phyloP scores from a whole-genome alignment of 2,329 filamentous ascomycete species.

The Nigrospora sphaerica region DNA sequence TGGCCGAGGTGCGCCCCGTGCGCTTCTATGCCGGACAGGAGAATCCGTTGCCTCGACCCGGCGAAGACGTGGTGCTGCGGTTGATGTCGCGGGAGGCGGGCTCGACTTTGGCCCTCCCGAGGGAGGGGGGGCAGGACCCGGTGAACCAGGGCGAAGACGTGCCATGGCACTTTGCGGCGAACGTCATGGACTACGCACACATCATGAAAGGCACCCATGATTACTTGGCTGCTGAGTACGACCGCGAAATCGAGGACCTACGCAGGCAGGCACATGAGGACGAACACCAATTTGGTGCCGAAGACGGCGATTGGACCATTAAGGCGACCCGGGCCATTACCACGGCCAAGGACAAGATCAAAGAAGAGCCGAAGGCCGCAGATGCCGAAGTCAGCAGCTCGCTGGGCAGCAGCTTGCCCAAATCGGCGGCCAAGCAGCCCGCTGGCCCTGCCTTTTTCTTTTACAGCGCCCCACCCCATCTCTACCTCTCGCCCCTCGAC shows the following conservation, averaged over 20 bases:
- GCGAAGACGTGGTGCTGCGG: constrained; percentile 82
- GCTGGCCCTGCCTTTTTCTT: constrained; percentile 64
- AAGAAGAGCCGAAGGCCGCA: constrained; percentile 13
- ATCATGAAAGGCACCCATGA: constrained; percentile 90
- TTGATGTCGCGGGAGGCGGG: constrained; percentile 74
- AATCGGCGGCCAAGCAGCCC: constrained; percentile 15
- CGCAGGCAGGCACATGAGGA: constrained; percentile 77
- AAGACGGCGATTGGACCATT: constrained; percentile 87
- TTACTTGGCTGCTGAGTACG: constrained; percentile 78
- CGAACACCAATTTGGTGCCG: constrained; percentile 76
- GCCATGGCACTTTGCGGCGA: constrained; percentile 91
- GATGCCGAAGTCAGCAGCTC: neutral
- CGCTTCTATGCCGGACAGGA: constrained; percentile 90
- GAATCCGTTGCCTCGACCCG: constrained; percentile 68
- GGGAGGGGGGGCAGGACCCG: constrained; percentile 67
- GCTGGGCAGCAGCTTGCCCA: neutral
- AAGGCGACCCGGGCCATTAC: constrained; percentile 72
- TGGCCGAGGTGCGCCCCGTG: constrained; percentile 83
- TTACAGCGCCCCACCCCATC: constrained; percentile 79
- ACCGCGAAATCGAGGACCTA: constrained; percentile 70
- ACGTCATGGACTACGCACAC: constrained; percentile 88
- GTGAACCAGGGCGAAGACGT: constrained; percentile 67
- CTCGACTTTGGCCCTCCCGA: constrained; percentile 81
- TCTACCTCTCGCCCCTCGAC: constrained; percentile 84
- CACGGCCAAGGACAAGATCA: constrained; percentile 67